A percentile compares a stretch with the other conserved stretches of the same genome.
Evolutionary conservation across 2,329 filamentous ascomycete genomes (phyloP).

Genomic region (Pseudocercospora ulei): DNA sequence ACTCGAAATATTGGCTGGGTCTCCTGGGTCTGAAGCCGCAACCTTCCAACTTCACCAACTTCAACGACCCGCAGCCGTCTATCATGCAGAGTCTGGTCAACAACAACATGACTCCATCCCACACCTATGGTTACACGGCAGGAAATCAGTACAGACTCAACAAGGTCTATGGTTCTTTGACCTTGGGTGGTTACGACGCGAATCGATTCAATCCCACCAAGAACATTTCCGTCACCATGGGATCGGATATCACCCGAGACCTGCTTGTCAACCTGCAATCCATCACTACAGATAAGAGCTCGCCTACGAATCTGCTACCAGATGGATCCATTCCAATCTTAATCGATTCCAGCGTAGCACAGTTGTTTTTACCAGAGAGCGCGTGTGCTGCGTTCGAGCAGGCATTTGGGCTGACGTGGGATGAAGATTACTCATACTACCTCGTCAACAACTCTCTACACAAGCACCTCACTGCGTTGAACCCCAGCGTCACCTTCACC

Average conservation of each 20-base stretch:
- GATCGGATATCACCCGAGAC: constrained; percentile 31
- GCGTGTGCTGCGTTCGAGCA: constrained; percentile 34
- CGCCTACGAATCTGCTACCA: constrained; percentile 26
- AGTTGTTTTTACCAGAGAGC: constrained; percentile 52
- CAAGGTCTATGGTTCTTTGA: constrained; percentile 34
- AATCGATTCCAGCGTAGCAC: constrained; percentile 56
- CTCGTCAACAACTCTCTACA: constrained; percentile 33
- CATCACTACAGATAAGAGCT: constrained; percentile 26
- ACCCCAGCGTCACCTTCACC: constrained; percentile 33
- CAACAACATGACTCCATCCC: constrained; percentile 32
- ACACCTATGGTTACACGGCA: constrained; percentile 35
- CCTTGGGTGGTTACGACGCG: constrained; percentile 36
- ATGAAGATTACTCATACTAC: constrained; percentile 29
- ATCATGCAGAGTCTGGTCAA: constrained; percentile 31
- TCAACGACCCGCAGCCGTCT: constrained; percentile 32
- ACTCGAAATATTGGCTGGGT: constrained; percentile 31
- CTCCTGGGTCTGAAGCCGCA: constrained; percentile 33
- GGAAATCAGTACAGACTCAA: constrained; percentile 34
- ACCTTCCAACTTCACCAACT: constrained; percentile 34
- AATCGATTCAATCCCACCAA: constrained; percentile 33
- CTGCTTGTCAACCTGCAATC: constrained; percentile 31
- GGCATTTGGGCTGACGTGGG: constrained; percentile 33
- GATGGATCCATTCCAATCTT: constrained; percentile 37
- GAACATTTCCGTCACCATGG: constrained; percentile 31
- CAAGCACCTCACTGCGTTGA: constrained; percentile 21